Conservation (phyloP, 139 green algal species). For the Chlorella vulgaris region DNA sequence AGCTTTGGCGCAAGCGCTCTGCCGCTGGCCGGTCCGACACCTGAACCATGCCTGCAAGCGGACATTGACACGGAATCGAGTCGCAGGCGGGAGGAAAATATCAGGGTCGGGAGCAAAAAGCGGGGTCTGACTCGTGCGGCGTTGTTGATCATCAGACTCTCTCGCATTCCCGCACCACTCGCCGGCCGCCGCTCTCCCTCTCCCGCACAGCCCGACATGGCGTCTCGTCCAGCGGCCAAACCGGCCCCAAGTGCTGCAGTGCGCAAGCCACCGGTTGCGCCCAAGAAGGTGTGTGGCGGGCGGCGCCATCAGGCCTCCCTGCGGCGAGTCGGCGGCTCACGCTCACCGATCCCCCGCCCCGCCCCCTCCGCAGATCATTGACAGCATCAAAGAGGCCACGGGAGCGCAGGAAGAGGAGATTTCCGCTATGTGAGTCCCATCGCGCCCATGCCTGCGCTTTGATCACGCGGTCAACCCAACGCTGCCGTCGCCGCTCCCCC, state of each 20-base stretch:
- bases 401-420: slow-evolving; percentile 60
- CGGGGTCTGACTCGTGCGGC: no score
- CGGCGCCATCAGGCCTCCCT: neutral
- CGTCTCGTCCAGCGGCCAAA: no score
- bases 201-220: no score
- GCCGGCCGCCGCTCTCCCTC: no score
- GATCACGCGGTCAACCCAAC: neutral
- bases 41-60: no score
- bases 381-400: slow-evolving; percentile 58
- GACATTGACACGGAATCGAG: no score
- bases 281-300: neutral
- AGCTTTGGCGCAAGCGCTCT: no score
- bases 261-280: neutral
- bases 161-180: no score
- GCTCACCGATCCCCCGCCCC: neutral
- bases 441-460: neutral
- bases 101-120: no score
- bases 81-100: no score
- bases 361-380: slow-evolving; percentile 52
- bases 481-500: neutral
- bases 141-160: no score
- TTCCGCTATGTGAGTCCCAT: slow-evolving; percentile 33
- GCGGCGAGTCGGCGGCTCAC: neutral
- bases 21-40: no score
- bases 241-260: neutral